phyloP scores from a whole-genome alignment of 2,329 filamentous ascomycete species.

The Talaromyces sp. region DNA sequence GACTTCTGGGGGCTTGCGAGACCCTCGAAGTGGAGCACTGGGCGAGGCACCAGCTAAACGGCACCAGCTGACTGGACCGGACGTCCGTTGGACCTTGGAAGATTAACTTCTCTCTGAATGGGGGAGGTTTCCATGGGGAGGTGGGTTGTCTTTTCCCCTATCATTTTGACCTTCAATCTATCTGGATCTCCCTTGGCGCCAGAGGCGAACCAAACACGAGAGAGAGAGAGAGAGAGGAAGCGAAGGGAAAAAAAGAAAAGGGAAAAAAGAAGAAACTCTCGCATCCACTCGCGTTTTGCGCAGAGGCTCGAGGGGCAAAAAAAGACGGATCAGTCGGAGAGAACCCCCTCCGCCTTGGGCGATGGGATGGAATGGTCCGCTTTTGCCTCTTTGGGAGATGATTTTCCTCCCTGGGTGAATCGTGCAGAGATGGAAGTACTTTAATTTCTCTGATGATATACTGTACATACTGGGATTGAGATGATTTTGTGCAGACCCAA shows the following conservation, averaged over 20 bases:
- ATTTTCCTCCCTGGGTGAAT: neutral
- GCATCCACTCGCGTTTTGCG: neutral
- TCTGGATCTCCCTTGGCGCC: constrained; percentile 17
- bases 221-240: neutral
- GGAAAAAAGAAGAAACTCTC: no score
- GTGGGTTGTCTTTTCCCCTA: neutral
- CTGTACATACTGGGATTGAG: no score
- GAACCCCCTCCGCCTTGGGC: no score
- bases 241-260: neutral
- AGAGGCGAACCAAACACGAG: constrained; percentile 10
- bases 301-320: no score
- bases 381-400: neutral
- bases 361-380: neutral
- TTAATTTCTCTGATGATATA: no score
- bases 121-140: neutral
- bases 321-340: neutral
- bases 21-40: neutral
- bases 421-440: no score
- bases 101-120: neutral
- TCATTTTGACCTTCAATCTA: neutral
- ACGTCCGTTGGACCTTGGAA: constrained; percentile 18
- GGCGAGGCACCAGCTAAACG: neutral
- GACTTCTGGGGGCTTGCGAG: neutral
- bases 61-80: constrained; percentile 20
- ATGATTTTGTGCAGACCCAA: neutral